Conservation (phyloP, 805 yeast genomes). For the Lipomyces sp. region DNA sequence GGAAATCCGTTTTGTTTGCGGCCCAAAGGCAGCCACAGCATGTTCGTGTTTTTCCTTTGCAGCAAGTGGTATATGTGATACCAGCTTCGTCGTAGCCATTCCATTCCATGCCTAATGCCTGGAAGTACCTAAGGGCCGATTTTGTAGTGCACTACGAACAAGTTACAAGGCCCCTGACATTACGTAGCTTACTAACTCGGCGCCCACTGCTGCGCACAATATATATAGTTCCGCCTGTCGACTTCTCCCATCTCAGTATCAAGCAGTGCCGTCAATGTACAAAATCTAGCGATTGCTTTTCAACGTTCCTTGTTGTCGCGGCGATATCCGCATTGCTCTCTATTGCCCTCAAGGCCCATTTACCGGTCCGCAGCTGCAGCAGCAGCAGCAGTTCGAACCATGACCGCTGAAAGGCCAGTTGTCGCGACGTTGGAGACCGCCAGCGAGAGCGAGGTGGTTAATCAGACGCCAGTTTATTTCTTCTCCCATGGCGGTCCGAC, state of each 20-base stretch:
- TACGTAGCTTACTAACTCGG: not conserved
- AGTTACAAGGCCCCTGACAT: too few species aligned
- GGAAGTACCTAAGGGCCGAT: not conserved
- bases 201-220: not conserved
- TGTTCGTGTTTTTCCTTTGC: too few species aligned
- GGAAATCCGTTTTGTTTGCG: not conserved
- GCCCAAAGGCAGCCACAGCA: not conserved
- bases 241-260: not conserved
- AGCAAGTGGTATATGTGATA: too few species aligned
- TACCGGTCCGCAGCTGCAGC: not conserved
- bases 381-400: not conserved
- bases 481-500: conserved; percentile 87
- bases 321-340: conserved; percentile 12
- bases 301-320: conserved; percentile 10
- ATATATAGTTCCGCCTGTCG: not conserved
- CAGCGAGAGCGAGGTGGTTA: not conserved
- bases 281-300: not conserved
- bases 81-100: too few species aligned
- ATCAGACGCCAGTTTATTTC: conserved; percentile 61
- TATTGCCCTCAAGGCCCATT: not conserved
- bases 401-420: not conserved
- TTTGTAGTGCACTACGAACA: not conserved
- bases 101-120: too few species aligned
- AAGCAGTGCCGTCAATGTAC: not conserved
- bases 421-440: not conserved